These are phyloP conservation scores for Euphorbia lathyris DNA, from an alignment of 345 rosid genomes.

Conservation along the genomic window DNA sequence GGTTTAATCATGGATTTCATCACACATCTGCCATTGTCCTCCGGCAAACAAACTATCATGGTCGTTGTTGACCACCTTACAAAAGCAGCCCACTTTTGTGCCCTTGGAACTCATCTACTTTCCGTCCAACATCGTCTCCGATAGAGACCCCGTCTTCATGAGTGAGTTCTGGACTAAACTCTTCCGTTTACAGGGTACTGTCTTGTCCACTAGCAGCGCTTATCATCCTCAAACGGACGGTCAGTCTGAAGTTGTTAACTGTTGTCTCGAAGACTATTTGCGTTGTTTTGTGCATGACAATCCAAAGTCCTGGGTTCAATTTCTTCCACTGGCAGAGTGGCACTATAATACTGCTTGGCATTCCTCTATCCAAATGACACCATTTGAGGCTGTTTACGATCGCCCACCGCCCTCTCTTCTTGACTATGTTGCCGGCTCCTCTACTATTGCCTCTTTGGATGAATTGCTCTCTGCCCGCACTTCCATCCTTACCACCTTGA, in stretches of 20 bases:
- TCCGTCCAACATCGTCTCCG: background rate
- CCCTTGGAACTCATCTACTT: background rate
- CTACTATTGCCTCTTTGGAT: background rate
- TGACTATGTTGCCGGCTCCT: rapidly evolving
- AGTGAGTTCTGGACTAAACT: background rate
- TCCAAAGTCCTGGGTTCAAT: rapidly evolving
- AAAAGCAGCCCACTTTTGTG: background rate
- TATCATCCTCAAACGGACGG: background rate
- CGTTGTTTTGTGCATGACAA: background rate
- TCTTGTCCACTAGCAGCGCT: background rate
- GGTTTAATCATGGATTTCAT: background rate
- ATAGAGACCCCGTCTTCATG: background rate
- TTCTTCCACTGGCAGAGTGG: background rate
- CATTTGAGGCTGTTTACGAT: background rate
- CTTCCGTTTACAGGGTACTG: background rate
- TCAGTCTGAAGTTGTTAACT: background rate
- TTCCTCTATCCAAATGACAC: background rate
- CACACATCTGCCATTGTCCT: background rate
- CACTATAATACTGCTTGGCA: background rate
- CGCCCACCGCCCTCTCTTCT: background rate
- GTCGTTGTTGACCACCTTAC: background rate
- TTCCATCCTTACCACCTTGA: too few relatives aligned
- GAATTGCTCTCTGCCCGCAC: background rate
- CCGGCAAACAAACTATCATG: background rate
- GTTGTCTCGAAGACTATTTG: background rate